phyloP scores from a whole-genome alignment of 2,329 filamentous ascomycete species.

The Colletotrichum spinosum region DNA sequence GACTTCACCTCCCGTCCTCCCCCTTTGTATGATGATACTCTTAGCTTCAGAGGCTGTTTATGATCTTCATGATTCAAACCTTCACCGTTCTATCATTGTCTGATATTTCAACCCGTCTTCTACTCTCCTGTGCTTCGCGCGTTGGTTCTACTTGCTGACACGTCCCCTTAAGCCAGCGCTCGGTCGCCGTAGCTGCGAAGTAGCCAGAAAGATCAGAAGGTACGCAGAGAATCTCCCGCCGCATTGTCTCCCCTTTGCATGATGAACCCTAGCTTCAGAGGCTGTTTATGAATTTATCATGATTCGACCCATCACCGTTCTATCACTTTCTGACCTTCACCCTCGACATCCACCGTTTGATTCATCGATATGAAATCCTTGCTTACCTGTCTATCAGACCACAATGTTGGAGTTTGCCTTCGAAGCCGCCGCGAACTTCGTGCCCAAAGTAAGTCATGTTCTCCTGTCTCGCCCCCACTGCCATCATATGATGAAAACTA shows the following conservation, averaged over 20 bases:
- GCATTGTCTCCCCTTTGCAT: conserved; percentile 39
- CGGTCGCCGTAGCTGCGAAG: too few relatives aligned
- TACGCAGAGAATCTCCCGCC: background rate
- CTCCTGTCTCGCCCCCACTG: background rate
- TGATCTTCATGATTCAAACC: conserved; percentile 55
- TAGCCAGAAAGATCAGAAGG: background rate
- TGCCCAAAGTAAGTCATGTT: background rate
- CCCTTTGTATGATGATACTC: conserved; percentile 51
- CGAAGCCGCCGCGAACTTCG: background rate
- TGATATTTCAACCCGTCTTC: conserved; percentile 12
- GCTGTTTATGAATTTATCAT: conserved; percentile 58
- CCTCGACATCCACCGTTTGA: background rate
- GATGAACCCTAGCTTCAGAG: conserved; percentile 57
- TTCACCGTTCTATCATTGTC: conserved; percentile 47
- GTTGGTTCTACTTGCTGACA: too few relatives aligned
- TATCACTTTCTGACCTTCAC: conserved; percentile 40
- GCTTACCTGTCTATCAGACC: background rate
- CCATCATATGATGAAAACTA: conserved; percentile 50
- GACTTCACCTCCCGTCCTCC: conserved; percentile 18
- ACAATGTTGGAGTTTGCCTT: background rate
- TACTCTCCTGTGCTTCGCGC: background rate
- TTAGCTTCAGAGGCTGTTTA: conserved; percentile 60
- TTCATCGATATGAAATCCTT: too few relatives aligned
- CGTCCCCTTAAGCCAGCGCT: background rate
- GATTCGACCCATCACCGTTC: conserved; percentile 52